Evolutionary conservation across 1,284 basidiomycete species (phyloP).

Genomic region (Pascua guehoae): DNA sequence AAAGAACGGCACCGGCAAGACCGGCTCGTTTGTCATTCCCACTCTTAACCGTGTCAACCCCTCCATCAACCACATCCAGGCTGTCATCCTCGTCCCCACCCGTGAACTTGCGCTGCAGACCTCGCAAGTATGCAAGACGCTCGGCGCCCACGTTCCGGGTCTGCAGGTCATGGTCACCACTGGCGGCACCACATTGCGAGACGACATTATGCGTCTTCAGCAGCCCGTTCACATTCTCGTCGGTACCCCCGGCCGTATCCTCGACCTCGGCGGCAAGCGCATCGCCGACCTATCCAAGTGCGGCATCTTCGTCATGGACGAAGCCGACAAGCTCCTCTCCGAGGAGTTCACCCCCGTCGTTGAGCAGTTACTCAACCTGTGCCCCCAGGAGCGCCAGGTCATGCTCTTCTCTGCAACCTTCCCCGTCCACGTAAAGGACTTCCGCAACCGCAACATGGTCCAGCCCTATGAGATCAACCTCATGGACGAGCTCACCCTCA

Average conservation of each 20-base stretch:
- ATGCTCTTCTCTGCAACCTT: conserved; percentile 99
- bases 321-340: conserved; percentile 95
- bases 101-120: conserved; percentile 95
- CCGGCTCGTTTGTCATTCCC: conserved; percentile 97
- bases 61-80: conserved; percentile 84
- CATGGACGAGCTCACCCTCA: conserved; percentile 98
- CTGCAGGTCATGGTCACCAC: conserved; percentile 99
- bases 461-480: conserved; percentile 97
- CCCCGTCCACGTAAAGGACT: conserved; percentile 98
- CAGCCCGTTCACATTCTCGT: conserved; percentile 94
- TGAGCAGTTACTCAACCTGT: conserved; percentile 85
- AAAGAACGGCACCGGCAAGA: conserved; percentile 58
- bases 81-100: conserved; percentile 87
- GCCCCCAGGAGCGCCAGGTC: conserved; percentile 85
- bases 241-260: conserved; percentile 92
- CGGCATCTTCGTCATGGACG: conserved; percentile 97
- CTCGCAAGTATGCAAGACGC: conserved; percentile 92
- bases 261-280: conserved; percentile 89
- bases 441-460: conserved; percentile 98
- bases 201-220: conserved; percentile 89
- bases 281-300: conserved; percentile 94
- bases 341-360: conserved; percentile 98
- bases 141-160: conserved; percentile 87
- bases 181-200: conserved; percentile 94
- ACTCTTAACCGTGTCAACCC: conserved; percentile 90